A percentile compares a stretch with the other conserved stretches of the same genome.
phyloP scores from a whole-genome alignment of 768 basidiomycete species.

The Rhodotorula toruloides region DNA sequence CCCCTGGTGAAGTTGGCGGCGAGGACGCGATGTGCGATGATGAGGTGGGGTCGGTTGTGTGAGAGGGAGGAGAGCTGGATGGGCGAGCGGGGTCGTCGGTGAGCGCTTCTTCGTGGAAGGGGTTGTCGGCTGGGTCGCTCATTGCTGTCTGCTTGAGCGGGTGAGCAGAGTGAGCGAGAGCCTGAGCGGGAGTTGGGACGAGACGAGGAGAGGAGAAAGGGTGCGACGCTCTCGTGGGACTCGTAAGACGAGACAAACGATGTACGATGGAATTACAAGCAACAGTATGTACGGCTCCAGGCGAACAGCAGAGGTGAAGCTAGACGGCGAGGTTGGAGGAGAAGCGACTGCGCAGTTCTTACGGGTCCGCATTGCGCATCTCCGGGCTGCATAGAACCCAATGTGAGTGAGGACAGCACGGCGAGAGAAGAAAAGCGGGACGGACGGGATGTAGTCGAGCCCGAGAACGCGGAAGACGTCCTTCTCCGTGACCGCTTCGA shows the following conservation, averaged over 20 bases:
- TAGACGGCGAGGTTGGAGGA: neutral
- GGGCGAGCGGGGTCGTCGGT: neutral
- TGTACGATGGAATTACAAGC: neutral
- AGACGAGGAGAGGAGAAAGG: neutral
- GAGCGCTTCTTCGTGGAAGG: neutral
- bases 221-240: neutral
- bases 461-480: constrained; percentile 15
- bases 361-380: constrained; percentile 17
- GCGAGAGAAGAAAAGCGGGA: neutral
- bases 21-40: neutral
- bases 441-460: constrained; percentile 9
- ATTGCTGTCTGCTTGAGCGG: no score
- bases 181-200: neutral
- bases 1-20: no score
- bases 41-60: neutral
- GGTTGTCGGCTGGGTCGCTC: neutral
- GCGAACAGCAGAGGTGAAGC: neutral
- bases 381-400: neutral
- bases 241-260: neutral
- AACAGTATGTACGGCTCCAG: neutral
- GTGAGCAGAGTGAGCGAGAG: neutral
- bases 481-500: neutral
- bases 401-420: neutral
- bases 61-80: neutral
- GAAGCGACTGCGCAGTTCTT: neutral